phyloP scores from a whole-genome alignment of 441 rosid genomes.

The Adansonia madagascariensis region DNA sequence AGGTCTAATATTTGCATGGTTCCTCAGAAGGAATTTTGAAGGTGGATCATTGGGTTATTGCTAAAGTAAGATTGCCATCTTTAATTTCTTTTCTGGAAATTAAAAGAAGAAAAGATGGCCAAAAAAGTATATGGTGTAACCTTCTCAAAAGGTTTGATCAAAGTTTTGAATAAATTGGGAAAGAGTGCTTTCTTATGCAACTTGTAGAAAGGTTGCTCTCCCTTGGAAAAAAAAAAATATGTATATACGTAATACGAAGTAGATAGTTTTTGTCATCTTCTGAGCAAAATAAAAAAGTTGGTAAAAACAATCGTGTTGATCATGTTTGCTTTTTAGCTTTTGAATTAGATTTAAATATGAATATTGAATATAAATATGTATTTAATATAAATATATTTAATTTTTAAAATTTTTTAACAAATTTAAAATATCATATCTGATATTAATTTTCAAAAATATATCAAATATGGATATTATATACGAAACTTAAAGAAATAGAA shows the following conservation, averaged over 20 bases:
- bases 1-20: constrained; percentile 17
- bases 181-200: constrained; percentile 41
- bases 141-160: constrained; percentile 26
- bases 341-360: not conserved
- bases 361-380: too few relatives aligned
- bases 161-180: constrained; percentile 32
- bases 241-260: constrained; percentile 20
- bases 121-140: constrained; percentile 28
- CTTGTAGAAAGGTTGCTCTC: constrained; percentile 38
- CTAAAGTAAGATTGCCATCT: not conserved
- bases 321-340: constrained; percentile 28
- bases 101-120: constrained; percentile 17
- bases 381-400: too few relatives aligned
- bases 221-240: not conserved
- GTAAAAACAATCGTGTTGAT: constrained; percentile 15
- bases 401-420: too few relatives aligned
- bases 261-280: constrained; percentile 38
- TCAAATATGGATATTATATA: too few relatives aligned
- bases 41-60: not conserved
- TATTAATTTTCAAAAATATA: too few relatives aligned
- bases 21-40: not conserved
- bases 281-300: constrained; percentile 9
- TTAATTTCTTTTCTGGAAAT: not conserved
- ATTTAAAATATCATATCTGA: too few relatives aligned
- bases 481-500: constrained; percentile 14